These are phyloP conservation scores for Pseudogymnoascus sp. DNA, from an alignment of 2,329 filamentous ascomycete genomes.

Conservation along the genomic window DNA sequence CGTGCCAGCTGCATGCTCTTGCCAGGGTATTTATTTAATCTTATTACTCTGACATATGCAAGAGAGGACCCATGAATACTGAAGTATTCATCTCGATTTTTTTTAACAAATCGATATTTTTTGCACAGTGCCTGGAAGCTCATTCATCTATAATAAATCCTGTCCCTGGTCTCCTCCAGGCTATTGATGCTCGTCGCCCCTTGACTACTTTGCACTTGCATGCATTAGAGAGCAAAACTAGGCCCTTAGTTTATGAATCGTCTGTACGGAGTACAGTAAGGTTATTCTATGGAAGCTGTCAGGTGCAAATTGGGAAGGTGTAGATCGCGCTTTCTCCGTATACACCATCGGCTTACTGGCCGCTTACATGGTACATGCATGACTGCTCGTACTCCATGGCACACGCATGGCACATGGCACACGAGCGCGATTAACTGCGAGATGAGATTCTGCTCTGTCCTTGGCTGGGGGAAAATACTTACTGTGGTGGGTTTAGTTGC, in stretches of 20 bases:
- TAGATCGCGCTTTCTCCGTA: neutral
- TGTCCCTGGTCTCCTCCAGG: neutral
- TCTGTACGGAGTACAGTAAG: neutral
- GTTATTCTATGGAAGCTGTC: slow-evolving; percentile 3
- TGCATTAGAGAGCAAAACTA: neutral
- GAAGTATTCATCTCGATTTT: neutral
- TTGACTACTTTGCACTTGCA: neutral
- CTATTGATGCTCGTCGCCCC: neutral
- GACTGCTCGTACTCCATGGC: neutral
- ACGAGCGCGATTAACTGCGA: neutral
- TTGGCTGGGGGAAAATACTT: neutral
- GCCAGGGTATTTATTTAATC: too few species aligned
- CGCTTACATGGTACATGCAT: neutral
- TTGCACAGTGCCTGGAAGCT: neutral
- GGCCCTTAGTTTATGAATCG: neutral
- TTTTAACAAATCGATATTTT: neutral
- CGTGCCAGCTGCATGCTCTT: too few species aligned
- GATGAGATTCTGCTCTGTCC: neutral
- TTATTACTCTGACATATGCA: neutral
- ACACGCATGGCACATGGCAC: neutral
- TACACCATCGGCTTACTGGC: neutral
- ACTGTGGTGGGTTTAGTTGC: neutral
- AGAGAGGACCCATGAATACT: neutral
- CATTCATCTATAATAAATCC: neutral
- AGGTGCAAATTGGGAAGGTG: neutral